Conservation (phyloP, 805 yeast species). For the Kluyveromyces nonfermentans region DNA sequence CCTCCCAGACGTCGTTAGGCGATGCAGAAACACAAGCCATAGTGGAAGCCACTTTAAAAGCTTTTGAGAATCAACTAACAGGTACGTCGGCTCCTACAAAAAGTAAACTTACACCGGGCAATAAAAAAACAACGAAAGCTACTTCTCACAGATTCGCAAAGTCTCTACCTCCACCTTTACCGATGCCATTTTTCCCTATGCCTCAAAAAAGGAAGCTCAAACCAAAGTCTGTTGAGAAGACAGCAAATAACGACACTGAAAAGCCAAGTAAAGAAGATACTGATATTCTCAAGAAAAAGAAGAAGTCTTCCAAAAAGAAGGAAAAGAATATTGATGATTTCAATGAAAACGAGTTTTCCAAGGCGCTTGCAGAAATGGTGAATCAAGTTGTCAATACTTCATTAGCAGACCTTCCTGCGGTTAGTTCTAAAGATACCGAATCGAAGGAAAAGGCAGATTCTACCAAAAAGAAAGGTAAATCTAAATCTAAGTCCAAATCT, state of each 20-base stretch:
- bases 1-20: constrained; percentile 7
- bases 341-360: constrained; percentile 35
- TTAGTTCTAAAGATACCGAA: not conserved
- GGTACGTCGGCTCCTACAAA: constrained; percentile 9
- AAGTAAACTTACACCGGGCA: not conserved
- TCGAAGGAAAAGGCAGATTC: not conserved
- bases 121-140: constrained; percentile 4
- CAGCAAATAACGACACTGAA: constrained; percentile 1
- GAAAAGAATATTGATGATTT: constrained; percentile 5
- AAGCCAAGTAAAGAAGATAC: constrained; percentile 4
- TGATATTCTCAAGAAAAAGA: constrained; percentile 17
- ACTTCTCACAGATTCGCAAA: constrained; percentile 2
- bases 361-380: constrained; percentile 48
- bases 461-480: not conserved
- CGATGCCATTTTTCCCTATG: constrained; percentile 3
- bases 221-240: constrained; percentile 1
- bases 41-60: constrained; percentile 28
- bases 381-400: constrained; percentile 42
- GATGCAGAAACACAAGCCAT: constrained; percentile 28
- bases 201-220: constrained; percentile 3
- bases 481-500: not conserved
- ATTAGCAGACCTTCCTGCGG: constrained; percentile 6
- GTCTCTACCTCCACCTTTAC: constrained; percentile 1
- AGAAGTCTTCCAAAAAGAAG: constrained; percentile 10
- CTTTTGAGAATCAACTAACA: constrained; percentile 25